These are phyloP conservation scores for Agrocybe chaxingu DNA, from an alignment of 768 basidiomycete genomes.

Conservation along the genomic window DNA sequence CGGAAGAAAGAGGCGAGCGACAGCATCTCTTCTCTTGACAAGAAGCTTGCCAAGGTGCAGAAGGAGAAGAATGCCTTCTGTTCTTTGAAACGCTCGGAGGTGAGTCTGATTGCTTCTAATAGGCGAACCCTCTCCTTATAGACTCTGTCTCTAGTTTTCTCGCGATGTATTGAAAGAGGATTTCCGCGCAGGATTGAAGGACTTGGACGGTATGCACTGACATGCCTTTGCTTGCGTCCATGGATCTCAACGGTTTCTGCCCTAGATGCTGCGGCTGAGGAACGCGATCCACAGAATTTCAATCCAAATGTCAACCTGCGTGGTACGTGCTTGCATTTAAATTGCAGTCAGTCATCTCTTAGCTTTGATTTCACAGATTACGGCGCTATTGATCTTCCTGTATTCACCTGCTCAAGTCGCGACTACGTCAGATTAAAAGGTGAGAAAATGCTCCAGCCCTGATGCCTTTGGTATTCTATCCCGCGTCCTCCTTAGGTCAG, in stretches of 20 bases:
- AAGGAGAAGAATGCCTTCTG: slow-evolving; percentile 65
- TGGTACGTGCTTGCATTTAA: slow-evolving; percentile 27
- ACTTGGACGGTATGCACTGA: slow-evolving; percentile 46
- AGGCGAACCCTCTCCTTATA: neutral
- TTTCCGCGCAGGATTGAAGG: slow-evolving; percentile 55
- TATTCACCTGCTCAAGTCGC: slow-evolving; percentile 58
- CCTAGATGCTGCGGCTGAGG: slow-evolving; percentile 53
- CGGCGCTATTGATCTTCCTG: slow-evolving; percentile 55
- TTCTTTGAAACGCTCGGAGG: slow-evolving; percentile 55
- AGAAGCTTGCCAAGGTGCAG: slow-evolving; percentile 42
- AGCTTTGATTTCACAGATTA: slow-evolving; percentile 41
- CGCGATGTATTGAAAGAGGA: slow-evolving; percentile 56
- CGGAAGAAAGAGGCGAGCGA: slow-evolving; percentile 32
- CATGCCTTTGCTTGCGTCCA: neutral
- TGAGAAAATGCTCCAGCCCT: slow-evolving; percentile 9
- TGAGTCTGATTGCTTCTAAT: slow-evolving; percentile 16
- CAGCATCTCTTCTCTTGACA: slow-evolving; percentile 32
- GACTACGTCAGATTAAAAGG: slow-evolving; percentile 60
- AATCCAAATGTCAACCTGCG: slow-evolving; percentile 48
- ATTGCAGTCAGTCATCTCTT: neutral
- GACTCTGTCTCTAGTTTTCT: slow-evolving; percentile 39
- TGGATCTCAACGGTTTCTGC: neutral
- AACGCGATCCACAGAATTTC: slow-evolving; percentile 54
- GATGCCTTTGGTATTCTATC: neutral
- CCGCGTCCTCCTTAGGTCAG: slow-evolving; percentile 36